Evolutionary conservation across 345 rosid species (phyloP), one percentile per base, ranked within the genome.

Genomic region (Hibiscus mutabilis): DNA sequence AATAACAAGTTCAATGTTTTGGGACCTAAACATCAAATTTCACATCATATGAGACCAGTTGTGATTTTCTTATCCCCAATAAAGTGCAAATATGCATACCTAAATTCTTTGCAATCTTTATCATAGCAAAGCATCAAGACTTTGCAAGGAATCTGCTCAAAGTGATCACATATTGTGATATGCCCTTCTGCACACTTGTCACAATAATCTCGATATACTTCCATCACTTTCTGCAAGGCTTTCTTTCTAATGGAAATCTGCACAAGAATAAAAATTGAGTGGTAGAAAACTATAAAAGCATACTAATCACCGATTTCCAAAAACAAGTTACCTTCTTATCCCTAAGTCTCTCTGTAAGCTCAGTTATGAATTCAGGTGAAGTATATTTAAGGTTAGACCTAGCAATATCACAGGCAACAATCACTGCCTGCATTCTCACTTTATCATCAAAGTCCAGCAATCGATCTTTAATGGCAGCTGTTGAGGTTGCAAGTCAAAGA

Each of bases 141-240:
- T 84, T 88, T 88, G 84, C 97, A 85, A 27, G 93, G 93, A 84
- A 91, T 90, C 76, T 84, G 86, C 84, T 94, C 98, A 84, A 88
- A 86, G 60, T 77, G 81, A 76, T 86, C 82, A 72, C 75, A 71
- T 42, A 83, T 80, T 69, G 77, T 78, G 86, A 88, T 82, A 76
- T 44, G 74, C 73, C 93, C 89, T 77, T 86, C 83, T 64, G 88
- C 82, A 80, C 96, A 91, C 83, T 82, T 82, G 78, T 62, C 82
- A 82, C 97, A 91, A 74, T 94, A 94, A 69, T 82, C 85, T 77
- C 80, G 91, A 80, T 94, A 94, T 53, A 91, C 80, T 82, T 90
- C 89, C 77, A 89, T 81, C 87, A 90, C 80, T 81, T 88, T 89
- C 83, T 82, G 80, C 80, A 92, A 78, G 60, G 93, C 90, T 80